A percentile compares a stretch with the other conserved stretches of the same genome.
These are phyloP conservation scores for Trypanosoma mega DNA, from an alignment of 208 protist species.

Conservation along the genomic window DNA sequence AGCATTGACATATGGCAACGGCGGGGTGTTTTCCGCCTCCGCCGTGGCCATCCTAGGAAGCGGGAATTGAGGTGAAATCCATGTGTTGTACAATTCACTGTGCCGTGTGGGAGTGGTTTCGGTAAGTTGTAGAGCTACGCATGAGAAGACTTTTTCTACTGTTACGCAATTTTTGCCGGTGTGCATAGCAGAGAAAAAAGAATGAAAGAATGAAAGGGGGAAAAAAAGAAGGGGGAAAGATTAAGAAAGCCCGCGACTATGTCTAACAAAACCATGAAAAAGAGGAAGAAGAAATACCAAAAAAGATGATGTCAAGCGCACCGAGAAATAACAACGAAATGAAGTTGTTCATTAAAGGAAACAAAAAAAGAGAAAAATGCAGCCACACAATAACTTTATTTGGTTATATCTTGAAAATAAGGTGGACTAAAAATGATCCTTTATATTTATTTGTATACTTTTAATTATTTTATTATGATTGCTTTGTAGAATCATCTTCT, in stretches of 20 bases:
- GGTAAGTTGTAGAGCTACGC: too few species aligned
- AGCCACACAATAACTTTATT: not conserved
- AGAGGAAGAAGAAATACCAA: not conserved
- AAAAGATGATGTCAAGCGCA: not conserved
- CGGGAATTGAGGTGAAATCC: slow-evolving; percentile 24
- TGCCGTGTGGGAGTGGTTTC: too few species aligned
- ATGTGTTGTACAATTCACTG: not conserved
- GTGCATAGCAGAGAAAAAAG: too few species aligned
- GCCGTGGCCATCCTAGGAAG: slow-evolving; percentile 72
- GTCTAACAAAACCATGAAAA: not conserved
- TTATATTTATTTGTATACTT: not conserved
- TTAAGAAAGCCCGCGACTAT: too few species aligned
- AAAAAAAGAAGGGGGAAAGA: too few species aligned
- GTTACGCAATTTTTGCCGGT: too few species aligned
- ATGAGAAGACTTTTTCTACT: too few species aligned
- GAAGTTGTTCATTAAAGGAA: not conserved
- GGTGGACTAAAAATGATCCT: not conserved
- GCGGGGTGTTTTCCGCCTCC: slow-evolving; percentile 79
- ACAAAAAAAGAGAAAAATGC: not conserved
- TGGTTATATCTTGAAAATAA: not conserved
- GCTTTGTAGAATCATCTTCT: not conserved
- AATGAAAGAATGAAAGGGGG: too few species aligned
- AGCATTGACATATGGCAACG: slow-evolving; percentile 89
- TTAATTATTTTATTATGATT: not conserved
- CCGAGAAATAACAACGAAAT: not conserved